Evolutionary conservation across 768 basidiomycete species (phyloP), one percentile per base, ranked within the genome.

Genomic region (Calocybe cyanea): DNA sequence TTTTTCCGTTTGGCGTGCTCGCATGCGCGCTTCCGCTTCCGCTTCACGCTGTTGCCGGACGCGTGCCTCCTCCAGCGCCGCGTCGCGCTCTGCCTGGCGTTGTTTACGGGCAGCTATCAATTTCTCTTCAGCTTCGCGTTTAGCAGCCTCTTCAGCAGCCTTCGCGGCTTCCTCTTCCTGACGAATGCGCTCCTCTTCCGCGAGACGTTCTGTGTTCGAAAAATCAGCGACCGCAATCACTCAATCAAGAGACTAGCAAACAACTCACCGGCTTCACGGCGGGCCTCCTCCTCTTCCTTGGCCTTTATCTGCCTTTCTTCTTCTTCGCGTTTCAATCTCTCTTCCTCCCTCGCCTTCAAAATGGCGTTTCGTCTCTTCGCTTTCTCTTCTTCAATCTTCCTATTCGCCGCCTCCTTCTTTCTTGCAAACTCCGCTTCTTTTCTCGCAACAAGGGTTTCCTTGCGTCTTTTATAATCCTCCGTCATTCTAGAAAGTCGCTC

Each of bases 381-480:
- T 73, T 92, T 94, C 71, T 94, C 92, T 59, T 88, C 83, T 49
- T 81, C 83, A 43, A 92, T 81, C 75, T 84, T 92, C 63, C 66
- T 71, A 53, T 66, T 56, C 2, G 92, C 86, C 19, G 63, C 66
- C 36, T 74, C 78, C 52, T 74, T 63, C 57, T 70, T 78, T 63
- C 72, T 73, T 40, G 77, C 69, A 57, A 81, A 88, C 61, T 91
- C 88, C 25, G 78, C 79, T 8, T 69, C 70, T 38, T 80, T 79
- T 66, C 75, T 80, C 32, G 71, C 64, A 34, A 82, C 63, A 36
- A 93, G 66, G 8, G 58, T 68, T 38, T 76, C 70, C 47, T 76
- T 75, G 47, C 82, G 71, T 9, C 57, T 55, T 35, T 68, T 53
- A 54, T 81, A 96, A 54, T 93, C 94, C 8, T 64, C 70, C 64